A percentile compares a stretch with the other conserved stretches of the same genome.
Evolutionary conservation across 768 basidiomycete genomes (phyloP).

Genomic region (Paxillus rubicundulus): DNA sequence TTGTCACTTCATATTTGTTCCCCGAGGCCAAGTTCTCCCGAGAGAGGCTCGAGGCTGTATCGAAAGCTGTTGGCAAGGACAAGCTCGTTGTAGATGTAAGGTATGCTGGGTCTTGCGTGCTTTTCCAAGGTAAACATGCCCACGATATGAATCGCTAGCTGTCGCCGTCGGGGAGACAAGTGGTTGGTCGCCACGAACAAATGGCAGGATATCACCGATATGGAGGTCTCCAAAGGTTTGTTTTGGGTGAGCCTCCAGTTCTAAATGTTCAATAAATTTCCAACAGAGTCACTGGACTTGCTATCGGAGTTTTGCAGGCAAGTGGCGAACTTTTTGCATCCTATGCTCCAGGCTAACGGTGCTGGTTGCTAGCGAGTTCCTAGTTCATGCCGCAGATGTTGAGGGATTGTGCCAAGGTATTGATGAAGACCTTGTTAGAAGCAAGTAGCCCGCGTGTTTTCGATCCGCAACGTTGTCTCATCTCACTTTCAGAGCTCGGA

Average conservation of each 20-base stretch:
- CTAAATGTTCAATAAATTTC: not conserved
- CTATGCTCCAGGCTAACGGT: conserved; percentile 11
- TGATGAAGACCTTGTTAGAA: conserved; percentile 80
- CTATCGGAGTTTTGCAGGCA: conserved; percentile 83
- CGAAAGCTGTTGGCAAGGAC: conserved; percentile 72
- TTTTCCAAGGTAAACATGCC: not conserved
- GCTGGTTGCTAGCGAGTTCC: conserved; percentile 67
- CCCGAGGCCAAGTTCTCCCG: conserved; percentile 77
- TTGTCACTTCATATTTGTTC: conserved; percentile 97
- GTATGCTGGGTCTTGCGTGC: conserved; percentile 38
- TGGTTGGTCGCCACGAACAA: conserved; percentile 99
- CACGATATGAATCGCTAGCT: conserved; percentile 46
- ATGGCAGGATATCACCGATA: conserved; percentile 96
- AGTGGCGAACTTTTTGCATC: conserved; percentile 7
- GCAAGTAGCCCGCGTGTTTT: conserved; percentile 42
- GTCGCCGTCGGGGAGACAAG: conserved; percentile 66
- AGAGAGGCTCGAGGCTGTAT: conserved; percentile 63
- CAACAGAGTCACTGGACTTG: conserved; percentile 72
- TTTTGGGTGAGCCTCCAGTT: not conserved
- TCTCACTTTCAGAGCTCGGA: conserved; percentile 61
- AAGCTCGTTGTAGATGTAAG: conserved; percentile 92
- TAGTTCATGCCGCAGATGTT: conserved; percentile 98
- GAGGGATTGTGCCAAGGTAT: conserved; percentile 97
- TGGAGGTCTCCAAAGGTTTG: conserved; percentile 82
- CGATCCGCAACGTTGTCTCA: conserved; percentile 7